A percentile compares a stretch with the other conserved stretches of the same genome.
phyloP scores from a whole-genome alignment of 164 flowering plant species.

The Chimonanthus salicifolius region DNA sequence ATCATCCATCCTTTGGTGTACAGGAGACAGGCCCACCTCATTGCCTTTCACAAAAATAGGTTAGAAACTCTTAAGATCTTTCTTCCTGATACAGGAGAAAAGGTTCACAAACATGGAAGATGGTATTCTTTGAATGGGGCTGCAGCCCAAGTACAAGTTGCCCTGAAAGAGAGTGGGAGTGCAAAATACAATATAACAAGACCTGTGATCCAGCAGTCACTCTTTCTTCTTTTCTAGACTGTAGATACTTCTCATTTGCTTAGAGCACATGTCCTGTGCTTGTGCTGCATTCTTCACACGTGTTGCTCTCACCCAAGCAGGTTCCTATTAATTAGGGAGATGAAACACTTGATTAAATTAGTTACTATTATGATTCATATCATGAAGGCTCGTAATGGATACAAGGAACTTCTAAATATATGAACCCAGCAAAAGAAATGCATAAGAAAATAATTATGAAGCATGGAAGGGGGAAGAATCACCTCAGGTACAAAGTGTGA shows the following conservation, averaged over 20 bases:
- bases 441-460: background rate
- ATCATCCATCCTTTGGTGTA: background rate
- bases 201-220: background rate
- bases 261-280: conserved; percentile 73
- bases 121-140: background rate
- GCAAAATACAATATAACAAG: background rate
- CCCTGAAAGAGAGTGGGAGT: background rate
- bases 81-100: too few species aligned
- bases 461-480: background rate
- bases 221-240: conserved; percentile 22
- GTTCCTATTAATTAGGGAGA: conserved; percentile 49
- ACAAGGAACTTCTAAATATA: background rate
- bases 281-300: conserved; percentile 67
- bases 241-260: conserved; percentile 62
- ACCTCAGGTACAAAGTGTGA: conserved; percentile 94
- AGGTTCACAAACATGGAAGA: background rate
- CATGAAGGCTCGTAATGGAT: background rate
- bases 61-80: too few species aligned
- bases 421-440: background rate
- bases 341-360: background rate
- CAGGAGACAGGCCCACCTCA: background rate
- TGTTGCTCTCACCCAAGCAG: conserved; percentile 90
- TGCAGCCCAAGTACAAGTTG: background rate
- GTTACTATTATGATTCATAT: background rate
- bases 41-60: background rate